Evolutionary conservation across 2,329 filamentous ascomycete species (phyloP), one percentile per base, ranked within the genome.

Genomic region (Elsinoe necatrix): DNA sequence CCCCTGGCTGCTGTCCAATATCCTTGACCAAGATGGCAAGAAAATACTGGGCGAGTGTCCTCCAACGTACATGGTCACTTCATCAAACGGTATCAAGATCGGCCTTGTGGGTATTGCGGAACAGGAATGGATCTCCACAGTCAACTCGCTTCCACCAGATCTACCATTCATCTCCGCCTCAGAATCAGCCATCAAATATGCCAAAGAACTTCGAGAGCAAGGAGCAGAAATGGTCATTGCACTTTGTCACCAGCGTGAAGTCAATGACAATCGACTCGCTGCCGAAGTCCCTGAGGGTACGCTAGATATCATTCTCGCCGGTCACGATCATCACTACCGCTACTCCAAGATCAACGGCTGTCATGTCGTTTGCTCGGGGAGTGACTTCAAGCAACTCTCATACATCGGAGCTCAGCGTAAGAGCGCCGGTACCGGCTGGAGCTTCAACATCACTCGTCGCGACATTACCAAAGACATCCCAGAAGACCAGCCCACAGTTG

Each of bases 321-420:
- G 90, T 0, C 90, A 95, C 66, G 91, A 95, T 64, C 91, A 96
- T 68, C 93, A 86, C 71, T 95, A 95, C 67, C 79, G 79, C 14
- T 89, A 95, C 71, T 80, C 78, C 56, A 66, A 90, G 56, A 79
- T 93, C 68, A 90, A 91, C 59, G 85, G 85, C 7, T 87, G 82
- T 0, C 90, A 95, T 65, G 81, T 95, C 2, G 75, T 96, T n/a
- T 82, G 91, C 1, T 95, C 88, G 0, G 90, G 91, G 0, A 89
- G 85, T 16, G 91, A 96, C 69, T 96, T 95, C 73, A 95, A 93
- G 72, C 87, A 96, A 68, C 75, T 95, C 31, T 93, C 87, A 67
- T 95, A 95, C 66, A 80, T 96, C 54, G 88, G 95, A 69, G 86
- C 82, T 1, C 81, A 87, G 63, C 77, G 81, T 20, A 82, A 79